Base-by-base conservation (phyloP, 2,329 filamentous ascomycete genomes). In the Botryotinia globosa region DNA sequence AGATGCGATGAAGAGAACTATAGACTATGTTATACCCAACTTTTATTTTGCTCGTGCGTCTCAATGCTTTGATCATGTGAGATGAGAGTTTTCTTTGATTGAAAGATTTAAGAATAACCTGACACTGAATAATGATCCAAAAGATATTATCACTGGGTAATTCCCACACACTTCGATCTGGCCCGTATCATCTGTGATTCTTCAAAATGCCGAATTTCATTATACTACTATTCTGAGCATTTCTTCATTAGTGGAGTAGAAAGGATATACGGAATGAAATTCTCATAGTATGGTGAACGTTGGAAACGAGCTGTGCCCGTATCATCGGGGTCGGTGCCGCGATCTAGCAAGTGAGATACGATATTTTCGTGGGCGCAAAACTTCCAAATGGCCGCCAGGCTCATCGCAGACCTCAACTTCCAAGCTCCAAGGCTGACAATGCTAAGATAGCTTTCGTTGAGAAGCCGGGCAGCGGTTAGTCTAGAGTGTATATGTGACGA, bases 11-110 rank as follows among this genome's bases (percentile, higher is more conserved):
- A 66, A 64, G 32, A 72, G 70, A 73, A 75, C 72, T 71, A 74
- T 76, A 75, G 75, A 76, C 61, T 73, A 64, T 72, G 72, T 75
- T 74, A 76, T 76, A 76, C 75, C 74, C 73, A 51, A 37, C 9
- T 37, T 66, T 58, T 66, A 39, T 10, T 71, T 22, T n/a, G 14
- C 42, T 42, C 39, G 9, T 63, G 37, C 12, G 25, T 14, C 22
- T 29, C 7, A 4, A 29, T 56, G 51, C n/a, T 42, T 42, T 20
- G 1, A 20, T 62, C 7, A 42, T 29, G 37, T 42, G 59, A 42
- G 4, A 39, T 54, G 25, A 44, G 8, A 3, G 18, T 25, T 61
- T 61, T 16, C 12, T 9, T 39, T 16, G 22, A 5, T 6, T 39
- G 5, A 37, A 37, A 1, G 34, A 37, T n/a, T 18, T 8, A 9